Evolutionary conservation across 2,329 filamentous ascomycete species (phyloP).

Genomic region (Sphaceloma murrayae): DNA sequence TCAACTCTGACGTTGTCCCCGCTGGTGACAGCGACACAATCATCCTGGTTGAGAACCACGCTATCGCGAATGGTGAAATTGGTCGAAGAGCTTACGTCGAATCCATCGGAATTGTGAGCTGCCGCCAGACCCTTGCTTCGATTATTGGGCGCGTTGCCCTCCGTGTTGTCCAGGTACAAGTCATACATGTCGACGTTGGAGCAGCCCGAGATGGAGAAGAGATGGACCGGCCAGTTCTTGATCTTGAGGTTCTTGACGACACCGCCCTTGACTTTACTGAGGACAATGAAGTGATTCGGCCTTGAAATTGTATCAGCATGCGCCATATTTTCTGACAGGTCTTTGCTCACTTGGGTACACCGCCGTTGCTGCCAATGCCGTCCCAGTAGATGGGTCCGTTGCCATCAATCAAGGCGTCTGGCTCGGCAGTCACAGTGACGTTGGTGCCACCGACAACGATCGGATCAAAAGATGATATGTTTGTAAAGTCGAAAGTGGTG

Average conservation of each 20-base stretch:
- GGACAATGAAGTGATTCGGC: conserved; percentile 54
- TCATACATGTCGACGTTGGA: conserved; percentile 48
- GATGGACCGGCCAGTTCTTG: conserved; percentile 48
- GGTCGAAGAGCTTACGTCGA: conserved; percentile 23
- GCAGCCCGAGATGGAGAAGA: conserved; percentile 41
- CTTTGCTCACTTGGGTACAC: conserved; percentile 24
- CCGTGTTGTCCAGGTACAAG: conserved; percentile 40
- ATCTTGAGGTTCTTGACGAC: conserved; percentile 43
- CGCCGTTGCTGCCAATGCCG: conserved; percentile 48
- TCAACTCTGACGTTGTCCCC: conserved; percentile 36
- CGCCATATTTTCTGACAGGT: no score
- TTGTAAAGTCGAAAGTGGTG: conserved; percentile 54
- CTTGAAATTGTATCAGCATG: no score
- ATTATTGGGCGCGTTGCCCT: conserved; percentile 16
- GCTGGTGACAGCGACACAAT: conserved; percentile 26
- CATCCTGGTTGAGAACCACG: conserved; percentile 26
- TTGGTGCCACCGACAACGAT: conserved; percentile 50
- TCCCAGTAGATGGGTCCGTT: conserved; percentile 54
- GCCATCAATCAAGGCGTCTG: conserved; percentile 48
- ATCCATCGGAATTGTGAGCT: conserved; percentile 26
- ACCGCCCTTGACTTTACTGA: conserved; percentile 41
- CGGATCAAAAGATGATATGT: conserved; percentile 56
- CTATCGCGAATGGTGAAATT: conserved; percentile 23
- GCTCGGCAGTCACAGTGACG: conserved; percentile 45
- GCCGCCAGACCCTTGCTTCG: conserved; percentile 1